phyloP scores from a whole-genome alignment of 495 filamentous ascomycete species.

The Aspergillus carlsbadensis region DNA sequence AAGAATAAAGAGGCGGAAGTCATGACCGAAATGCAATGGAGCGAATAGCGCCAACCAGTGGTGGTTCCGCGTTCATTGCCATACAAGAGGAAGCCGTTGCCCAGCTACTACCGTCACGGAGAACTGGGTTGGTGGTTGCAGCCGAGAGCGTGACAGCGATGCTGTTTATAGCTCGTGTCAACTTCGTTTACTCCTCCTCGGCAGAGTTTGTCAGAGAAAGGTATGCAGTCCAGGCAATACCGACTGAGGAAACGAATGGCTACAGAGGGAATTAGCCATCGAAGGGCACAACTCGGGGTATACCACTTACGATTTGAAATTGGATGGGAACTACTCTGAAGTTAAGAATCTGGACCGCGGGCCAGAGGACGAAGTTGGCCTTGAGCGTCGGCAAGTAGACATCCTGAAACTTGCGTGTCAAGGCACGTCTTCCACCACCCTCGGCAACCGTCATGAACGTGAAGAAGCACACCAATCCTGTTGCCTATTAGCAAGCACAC shows the following conservation, averaged over 20 bases:
- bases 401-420: conserved; percentile 83
- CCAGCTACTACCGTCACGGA: neutral
- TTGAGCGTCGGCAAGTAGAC: conserved; percentile 93
- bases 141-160: neutral
- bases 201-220: conserved; percentile 90
- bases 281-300: neutral
- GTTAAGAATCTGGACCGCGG: conserved; percentile 93
- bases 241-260: conserved; percentile 95
- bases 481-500: conserved; percentile 14
- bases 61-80: neutral
- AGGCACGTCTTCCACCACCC: conserved; percentile 79
- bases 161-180: neutral
- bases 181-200: conserved; percentile 55
- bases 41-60: neutral
- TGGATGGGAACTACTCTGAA: conserved; percentile 93
- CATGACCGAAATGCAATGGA: conserved; percentile 1
- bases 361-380: conserved; percentile 96
- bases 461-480: conserved; percentile 86
- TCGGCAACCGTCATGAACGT: conserved; percentile 96
- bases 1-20: conserved; percentile 1
- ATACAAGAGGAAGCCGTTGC: neutral
- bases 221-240: conserved; percentile 99
- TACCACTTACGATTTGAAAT: conserved; percentile 84
- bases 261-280: conserved; percentile 32
- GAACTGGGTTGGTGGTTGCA: neutral